A percentile compares a stretch with the other conserved stretches of the same genome.
Conservation (phyloP, 176 grass and related monocot species). For the Pontederia crassipes region DNA sequence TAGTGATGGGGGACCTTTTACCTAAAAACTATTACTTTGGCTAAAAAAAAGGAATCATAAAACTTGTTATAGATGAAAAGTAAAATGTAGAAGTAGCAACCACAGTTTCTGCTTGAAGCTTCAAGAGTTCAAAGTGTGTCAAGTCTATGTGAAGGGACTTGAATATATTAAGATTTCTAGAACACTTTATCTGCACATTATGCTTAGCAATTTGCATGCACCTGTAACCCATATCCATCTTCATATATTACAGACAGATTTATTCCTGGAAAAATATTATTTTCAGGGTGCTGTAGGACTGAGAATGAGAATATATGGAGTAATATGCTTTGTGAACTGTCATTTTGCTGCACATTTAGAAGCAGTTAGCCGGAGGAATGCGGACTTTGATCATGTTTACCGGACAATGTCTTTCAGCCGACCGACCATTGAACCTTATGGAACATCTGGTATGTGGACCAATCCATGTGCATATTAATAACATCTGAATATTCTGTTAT, state of each 20-base stretch:
- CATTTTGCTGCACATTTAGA: conserved; percentile 96
- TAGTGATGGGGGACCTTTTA: too few relatives aligned
- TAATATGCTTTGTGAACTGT: conserved; percentile 82
- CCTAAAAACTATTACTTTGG: too few relatives aligned
- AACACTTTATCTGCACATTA: too few relatives aligned
- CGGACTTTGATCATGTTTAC: conserved; percentile 84
- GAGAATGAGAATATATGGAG: conserved; percentile 87
- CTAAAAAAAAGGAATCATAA: too few relatives aligned
- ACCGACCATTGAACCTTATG: conserved; percentile 48
- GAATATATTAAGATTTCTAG: too few relatives aligned
- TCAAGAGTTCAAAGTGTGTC: too few relatives aligned
- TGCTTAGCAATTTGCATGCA: background rate
- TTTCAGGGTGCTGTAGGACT: conserved; percentile 82
- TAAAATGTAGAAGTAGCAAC: too few relatives aligned
- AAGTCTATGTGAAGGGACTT: too few relatives aligned
- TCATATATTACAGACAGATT: too few relatives aligned
- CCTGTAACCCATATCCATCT: background rate
- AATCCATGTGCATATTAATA: background rate
- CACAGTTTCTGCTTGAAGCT: too few relatives aligned
- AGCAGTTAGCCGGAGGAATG: conserved; percentile 72
- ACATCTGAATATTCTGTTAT: too few relatives aligned
- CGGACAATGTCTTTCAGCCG: conserved; percentile 80
- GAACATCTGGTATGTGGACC: conserved; percentile 49
- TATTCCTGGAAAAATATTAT: background rate
- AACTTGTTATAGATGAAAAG: too few relatives aligned